Base-by-base conservation (phyloP, 176 grass and related monocot genomes). In the Eragrostis nindensis region DNA sequence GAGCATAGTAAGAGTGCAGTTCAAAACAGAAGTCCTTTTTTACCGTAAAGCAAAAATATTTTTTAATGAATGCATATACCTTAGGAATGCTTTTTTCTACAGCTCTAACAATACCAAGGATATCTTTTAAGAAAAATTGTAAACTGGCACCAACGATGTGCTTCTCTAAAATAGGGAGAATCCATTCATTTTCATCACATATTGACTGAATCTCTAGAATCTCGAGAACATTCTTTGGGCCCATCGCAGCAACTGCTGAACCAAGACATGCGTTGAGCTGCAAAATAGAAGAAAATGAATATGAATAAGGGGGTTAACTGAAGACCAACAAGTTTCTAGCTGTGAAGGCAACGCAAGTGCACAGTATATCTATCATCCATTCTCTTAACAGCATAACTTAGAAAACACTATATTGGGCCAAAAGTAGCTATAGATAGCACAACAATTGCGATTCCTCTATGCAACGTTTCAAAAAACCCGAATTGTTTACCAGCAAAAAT, bases 251-350 rank as follows among this genome's bases (percentile, higher is more conserved):
- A 82, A 98, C 47, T 17, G 92, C 92, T 76, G 96, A 91, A 45
- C 96, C 96, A 85, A 99, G 47, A 70, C 90, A 93, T 82, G 92
- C 68, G 82, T 93, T 82, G 60, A 99, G 92, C 96, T 99, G 93
- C 79, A 95, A 71, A 83, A 87, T 62, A 60, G 38, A 81, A 71
- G 14, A 17, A n/a, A n/a, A n/a, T n/a, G n/a, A n/a, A n/a, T n/a
- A n/a, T n/a, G n/a, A n/a, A n/a, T n/a, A n/a, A n/a, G n/a, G n/a
- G n/a, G n/a, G n/a, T n/a, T n/a, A n/a, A n/a, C n/a, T 48, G 64
- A 76, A 81, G 36, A 48, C 13, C 62, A 68, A 80, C 68, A 11
- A 70, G 63, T 17, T 9, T 49, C 0, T 46, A 64, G 24, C 27
- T 61, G 80, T 61, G 36, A 30, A 76, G 26, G 70, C 18, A 36